Base-by-base conservation (phyloP, 805 yeast genomes). In the Vanderwaltozyma verrucispora region DNA sequence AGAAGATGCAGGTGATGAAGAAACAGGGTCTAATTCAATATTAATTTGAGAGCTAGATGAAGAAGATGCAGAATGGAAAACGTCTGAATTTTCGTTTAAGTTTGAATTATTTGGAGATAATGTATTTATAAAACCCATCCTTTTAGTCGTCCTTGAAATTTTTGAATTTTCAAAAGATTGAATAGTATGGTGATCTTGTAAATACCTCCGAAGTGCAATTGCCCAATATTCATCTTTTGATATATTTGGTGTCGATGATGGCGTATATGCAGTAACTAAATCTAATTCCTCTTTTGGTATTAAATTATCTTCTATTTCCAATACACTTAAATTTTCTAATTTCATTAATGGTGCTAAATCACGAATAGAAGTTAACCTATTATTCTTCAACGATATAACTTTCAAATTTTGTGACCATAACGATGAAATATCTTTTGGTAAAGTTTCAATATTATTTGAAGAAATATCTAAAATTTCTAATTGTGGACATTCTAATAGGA, bases 401-500 rank as follows among this genome's bases (percentile, higher is more conserved):
- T 70, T 71, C 43, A 80, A 61, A 41, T 63, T 62, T 18, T 59
- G 57, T 13, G 56, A 54, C 45, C 81, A 60, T 11, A 50, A 46
- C 0, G 60, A 53, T 5, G 59, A 45, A 16, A 73, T 41, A 2
- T 64, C 65, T 3, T 53, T 42, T 1, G 84, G 80, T 13, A 83
- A 55, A 3, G 49, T 44, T n/a, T 56, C 51, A 21, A 83, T 58
- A 19, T 53, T 56, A 52, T 83, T 83, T 27, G 64, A 58, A 16
- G 86, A 75, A 16, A 82, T 54, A 55, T 83, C 89, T 30, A 83
- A 56, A 36, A 77, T 75, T 48, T 80, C 88, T 38, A 83, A 59
- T 7, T 65, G 63, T 11, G 54, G 48, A 46, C 64, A 53, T 27
- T 54, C 54, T 19, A 54, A 41, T 41, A 74, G 48, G 6, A 66